Evolutionary conservation across 1,139 yeast genomes (phyloP).

Genomic region (Debaryomyces nepalensis): DNA sequence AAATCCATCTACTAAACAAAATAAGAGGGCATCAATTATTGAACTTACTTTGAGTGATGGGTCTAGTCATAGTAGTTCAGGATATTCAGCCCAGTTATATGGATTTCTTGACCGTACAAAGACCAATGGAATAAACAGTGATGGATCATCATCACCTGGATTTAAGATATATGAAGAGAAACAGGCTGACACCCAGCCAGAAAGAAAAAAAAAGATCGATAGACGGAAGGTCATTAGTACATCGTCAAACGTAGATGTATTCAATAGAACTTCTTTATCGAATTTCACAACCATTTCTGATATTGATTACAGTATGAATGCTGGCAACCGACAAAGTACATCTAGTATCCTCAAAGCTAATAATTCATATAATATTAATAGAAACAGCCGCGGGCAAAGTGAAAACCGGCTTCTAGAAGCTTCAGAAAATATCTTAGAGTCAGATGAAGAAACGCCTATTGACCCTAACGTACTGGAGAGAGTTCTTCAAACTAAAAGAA

Average conservation of each 20-base stretch:
- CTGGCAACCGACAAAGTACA: conserved; percentile 3
- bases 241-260: conserved; percentile 23
- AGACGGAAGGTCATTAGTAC: conserved; percentile 23
- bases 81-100: neutral
- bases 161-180: conserved; percentile 20
- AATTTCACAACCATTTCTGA: conserved; percentile 22
- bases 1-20: conserved; percentile 8
- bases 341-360: neutral
- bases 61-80: neutral
- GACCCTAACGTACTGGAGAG: conserved; percentile 12
- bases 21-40: conserved; percentile 13
- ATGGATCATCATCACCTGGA: conserved; percentile 19
- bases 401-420: conserved; percentile 7
- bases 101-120: neutral
- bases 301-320: conserved; percentile 10
- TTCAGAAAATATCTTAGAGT: conserved; percentile 5
- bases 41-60: conserved; percentile 15
- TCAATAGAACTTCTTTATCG: conserved; percentile 22
- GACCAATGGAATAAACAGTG: conserved; percentile 5
- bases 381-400: conserved; percentile 5
- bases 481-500: conserved; percentile 4
- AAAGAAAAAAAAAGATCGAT: conserved; percentile 12
- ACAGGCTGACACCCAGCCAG: conserved; percentile 1
- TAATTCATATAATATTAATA: neutral
- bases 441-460: neutral